Evolutionary conservation across 2,329 filamentous ascomycete genomes (phyloP), one percentile per base, ranked within the genome.

Genomic region (Diaporthe sp.): DNA sequence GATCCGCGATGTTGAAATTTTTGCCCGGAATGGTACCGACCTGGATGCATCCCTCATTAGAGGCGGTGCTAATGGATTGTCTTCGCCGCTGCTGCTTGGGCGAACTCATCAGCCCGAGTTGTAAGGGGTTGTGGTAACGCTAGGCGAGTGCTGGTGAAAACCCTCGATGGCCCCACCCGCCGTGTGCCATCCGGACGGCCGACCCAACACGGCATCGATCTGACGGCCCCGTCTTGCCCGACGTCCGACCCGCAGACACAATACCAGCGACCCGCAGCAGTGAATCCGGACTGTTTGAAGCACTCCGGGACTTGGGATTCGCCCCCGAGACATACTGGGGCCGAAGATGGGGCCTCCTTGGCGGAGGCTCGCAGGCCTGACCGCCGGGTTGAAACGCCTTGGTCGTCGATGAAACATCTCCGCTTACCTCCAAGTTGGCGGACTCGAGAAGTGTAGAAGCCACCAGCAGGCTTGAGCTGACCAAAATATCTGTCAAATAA

Each of bases 371-470:
- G 20, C 65, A 15, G 65, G 47, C 47, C 47, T 53, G 47, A 34
- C 47, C 65, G 47, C 65, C 47, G 65, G 22, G 65, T 68, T 68
- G 65, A 68, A 68, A 68, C 65, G 47, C 31, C 47, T 68, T 53
- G 65, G 65, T 68, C 47, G 65, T 68, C 65, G 65, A 68, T 68
- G 65, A 68, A 68, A 68, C 65, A 68, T 39, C 47, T 53, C 49
- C 47, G 65, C 65, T 68, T 68, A 68, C 65, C 65, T 68, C 65
- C 65, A 53, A 53, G 65, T 22, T 68, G 65, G 47, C 22, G 65
- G 47, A 15, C 47, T 53, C 47, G 34, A 68, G 4, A n/a, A 53
- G 47, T 7, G n/a, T 68, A 22, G 31, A 53, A 13, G 47, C 47
- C 31, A 51, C 4, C 44, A 39, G 47, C 44, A 51, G 25, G 31